Evolutionary conservation across 768 basidiomycete species (phyloP).

Genomic region (Tephrocybe sp.): DNA sequence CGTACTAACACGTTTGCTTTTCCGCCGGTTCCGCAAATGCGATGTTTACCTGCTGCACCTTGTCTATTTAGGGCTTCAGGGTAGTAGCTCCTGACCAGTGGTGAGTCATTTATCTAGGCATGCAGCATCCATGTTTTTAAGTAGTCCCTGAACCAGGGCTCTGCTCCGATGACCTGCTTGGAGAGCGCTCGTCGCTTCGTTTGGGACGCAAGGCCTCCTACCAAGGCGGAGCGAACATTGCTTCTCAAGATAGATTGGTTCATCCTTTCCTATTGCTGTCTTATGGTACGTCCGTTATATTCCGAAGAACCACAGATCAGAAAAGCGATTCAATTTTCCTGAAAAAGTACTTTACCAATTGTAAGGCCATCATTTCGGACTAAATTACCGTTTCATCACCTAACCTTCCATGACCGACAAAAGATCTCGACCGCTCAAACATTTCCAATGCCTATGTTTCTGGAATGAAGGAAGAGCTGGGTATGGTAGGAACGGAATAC

Average conservation of each 20-base stretch:
- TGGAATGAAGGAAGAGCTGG: conserved; percentile 73
- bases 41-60: not conserved
- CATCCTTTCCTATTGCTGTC: conserved; percentile 69
- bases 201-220: conserved; percentile 17
- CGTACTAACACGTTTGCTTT: not conserved
- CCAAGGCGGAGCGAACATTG: conserved; percentile 42
- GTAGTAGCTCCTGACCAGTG: conserved; percentile 1
- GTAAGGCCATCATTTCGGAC: conserved; percentile 28
- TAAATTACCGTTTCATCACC: conserved; percentile 5
- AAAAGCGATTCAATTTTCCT: conserved; percentile 8
- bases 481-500: conserved; percentile 63
- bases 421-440: conserved; percentile 70
- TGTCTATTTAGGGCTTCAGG: not conserved
- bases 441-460: conserved; percentile 77
- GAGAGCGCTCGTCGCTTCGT: conserved; percentile 13
- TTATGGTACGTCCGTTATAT: conserved; percentile 47
- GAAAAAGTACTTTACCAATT: conserved; percentile 64
- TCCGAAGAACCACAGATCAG: conserved; percentile 8
- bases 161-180: conserved; percentile 1
- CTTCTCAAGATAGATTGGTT: conserved; percentile 66
- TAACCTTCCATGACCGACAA: conserved; percentile 7
- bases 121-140: not conserved
- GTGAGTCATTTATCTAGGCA: conserved; percentile 1
- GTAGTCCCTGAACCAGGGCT: not conserved
- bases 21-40: conserved; percentile 6